Percentiles rank a stretch among this genome's conserved stretches.
phyloP scores from a whole-genome alignment of 352 stramenopile genomes.

The Vaucheria bursata region DNA sequence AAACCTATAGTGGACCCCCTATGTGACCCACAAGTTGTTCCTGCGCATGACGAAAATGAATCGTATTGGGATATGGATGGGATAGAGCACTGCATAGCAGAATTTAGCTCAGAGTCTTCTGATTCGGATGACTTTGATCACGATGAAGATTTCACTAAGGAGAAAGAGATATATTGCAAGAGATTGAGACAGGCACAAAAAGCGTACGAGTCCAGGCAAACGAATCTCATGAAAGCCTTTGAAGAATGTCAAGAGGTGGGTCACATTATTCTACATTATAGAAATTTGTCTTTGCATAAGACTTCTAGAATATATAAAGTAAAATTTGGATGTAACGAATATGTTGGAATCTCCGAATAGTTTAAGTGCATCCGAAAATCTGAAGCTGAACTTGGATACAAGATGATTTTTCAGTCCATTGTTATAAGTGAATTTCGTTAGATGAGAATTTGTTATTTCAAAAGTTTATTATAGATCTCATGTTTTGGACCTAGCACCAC shows the following conservation, averaged over 20 bases:
- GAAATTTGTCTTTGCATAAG: not conserved
- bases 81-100: not conserved
- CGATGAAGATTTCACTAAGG: constrained; percentile 26
- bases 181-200: constrained; percentile 39
- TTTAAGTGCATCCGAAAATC: not conserved
- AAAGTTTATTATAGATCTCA: no score
- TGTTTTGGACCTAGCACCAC: no score
- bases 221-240: not conserved
- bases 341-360: not conserved
- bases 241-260: constrained; percentile 6
- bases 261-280: not conserved
- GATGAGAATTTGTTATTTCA: no score
- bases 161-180: constrained; percentile 23
- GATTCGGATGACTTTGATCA: constrained; percentile 24
- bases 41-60: not conserved
- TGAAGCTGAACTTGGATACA: not conserved
- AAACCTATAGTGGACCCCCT: not conserved
- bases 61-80: not conserved
- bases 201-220: constrained; percentile 12
- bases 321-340: no score
- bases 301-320: not conserved
- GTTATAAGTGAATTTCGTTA: no score
- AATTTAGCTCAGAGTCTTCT: no score
- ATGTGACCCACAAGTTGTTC: not conserved
- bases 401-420: no score